These are phyloP conservation scores for Wickerhamiella galacta DNA, from an alignment of 805 yeast species.

Conservation along the genomic window DNA sequence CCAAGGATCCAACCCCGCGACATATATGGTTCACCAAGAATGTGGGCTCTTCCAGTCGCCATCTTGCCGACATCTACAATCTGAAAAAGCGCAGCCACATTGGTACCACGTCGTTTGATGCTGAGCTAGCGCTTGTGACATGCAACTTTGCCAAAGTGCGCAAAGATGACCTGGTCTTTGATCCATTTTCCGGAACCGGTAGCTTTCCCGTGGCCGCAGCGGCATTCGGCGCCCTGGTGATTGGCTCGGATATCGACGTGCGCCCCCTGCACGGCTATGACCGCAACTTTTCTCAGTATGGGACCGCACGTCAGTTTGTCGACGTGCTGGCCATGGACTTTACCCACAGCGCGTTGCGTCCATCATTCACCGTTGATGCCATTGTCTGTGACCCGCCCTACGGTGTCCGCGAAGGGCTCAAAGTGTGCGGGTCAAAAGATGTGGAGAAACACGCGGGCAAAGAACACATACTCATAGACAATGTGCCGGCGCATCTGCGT, in stretches of 20 bases:
- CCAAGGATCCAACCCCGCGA: slow-evolving; percentile 31
- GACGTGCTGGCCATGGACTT: slow-evolving; percentile 88
- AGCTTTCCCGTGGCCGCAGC: slow-evolving; percentile 83
- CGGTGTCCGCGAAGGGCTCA: slow-evolving; percentile 90
- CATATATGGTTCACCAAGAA: slow-evolving; percentile 61
- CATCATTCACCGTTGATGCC: slow-evolving; percentile 46
- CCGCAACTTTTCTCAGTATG: slow-evolving; percentile 63
- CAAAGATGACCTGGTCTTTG: slow-evolving; percentile 55
- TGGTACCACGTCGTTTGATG: slow-evolving; percentile 95
- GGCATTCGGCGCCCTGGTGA: slow-evolving; percentile 57
- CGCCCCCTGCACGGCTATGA: slow-evolving; percentile 56
- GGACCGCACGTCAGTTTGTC: slow-evolving; percentile 36
- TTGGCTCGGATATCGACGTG: slow-evolving; percentile 87
- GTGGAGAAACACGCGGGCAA: slow-evolving; percentile 47
- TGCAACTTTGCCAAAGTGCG: slow-evolving; percentile 71
- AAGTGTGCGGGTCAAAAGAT: slow-evolving; percentile 77
- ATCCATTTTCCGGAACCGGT: slow-evolving; percentile 96
- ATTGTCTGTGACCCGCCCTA: slow-evolving; percentile 96
- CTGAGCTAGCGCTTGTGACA: slow-evolving; percentile 73
- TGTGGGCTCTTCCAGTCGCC: slow-evolving; percentile 47
- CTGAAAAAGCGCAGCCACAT: slow-evolving; percentile 68
- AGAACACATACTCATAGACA: slow-evolving; percentile 55
- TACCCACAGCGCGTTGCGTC: slow-evolving; percentile 71
- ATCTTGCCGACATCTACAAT: slow-evolving; percentile 61
- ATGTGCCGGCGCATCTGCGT: slow-evolving; percentile 57